Percentiles rank a stretch among this genome's conserved stretches.
These are phyloP conservation scores for Trichophyton equinum DNA, from an alignment of 2,329 filamentous ascomycete genomes.

Conservation along the genomic window DNA sequence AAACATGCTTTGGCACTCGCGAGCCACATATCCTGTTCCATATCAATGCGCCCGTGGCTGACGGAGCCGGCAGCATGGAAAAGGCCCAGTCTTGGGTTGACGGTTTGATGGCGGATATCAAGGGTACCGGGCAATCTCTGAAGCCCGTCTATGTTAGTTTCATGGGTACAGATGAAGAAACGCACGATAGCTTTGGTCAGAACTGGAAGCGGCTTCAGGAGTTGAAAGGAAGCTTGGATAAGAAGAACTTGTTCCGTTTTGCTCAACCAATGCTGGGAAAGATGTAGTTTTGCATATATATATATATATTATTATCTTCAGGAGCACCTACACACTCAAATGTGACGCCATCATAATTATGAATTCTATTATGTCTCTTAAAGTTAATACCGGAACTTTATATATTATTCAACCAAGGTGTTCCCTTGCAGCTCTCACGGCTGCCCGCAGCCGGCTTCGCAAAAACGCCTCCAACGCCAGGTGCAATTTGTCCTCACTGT, in stretches of 20 bases:
- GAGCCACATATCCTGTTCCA: slow-evolving; percentile 1
- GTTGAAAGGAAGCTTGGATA: neutral
- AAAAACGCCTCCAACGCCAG: neutral
- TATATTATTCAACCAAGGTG: neutral
- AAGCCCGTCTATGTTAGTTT: neutral
- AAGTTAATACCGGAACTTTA: neutral
- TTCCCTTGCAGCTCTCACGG: neutral
- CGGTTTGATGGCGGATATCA: neutral
- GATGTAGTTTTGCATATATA: neutral
- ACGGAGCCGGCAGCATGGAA: neutral
- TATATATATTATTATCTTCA: neutral
- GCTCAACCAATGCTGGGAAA: neutral
- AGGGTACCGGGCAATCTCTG: neutral
- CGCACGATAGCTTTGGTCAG: neutral
- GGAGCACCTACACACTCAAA: neutral
- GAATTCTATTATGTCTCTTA: neutral
- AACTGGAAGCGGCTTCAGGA: neutral
- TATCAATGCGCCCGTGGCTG: neutral
- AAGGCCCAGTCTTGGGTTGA: neutral
- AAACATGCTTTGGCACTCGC: neutral
- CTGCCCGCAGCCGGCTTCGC: neutral
- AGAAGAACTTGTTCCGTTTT: neutral
- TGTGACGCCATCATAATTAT: neutral
- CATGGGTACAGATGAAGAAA: neutral
- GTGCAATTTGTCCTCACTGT: neutral